A percentile compares a stretch with the other conserved stretches of the same genome.
Evolutionary conservation across 139 green algal species (phyloP).

Genomic region (Haematococcus sp.): DNA sequence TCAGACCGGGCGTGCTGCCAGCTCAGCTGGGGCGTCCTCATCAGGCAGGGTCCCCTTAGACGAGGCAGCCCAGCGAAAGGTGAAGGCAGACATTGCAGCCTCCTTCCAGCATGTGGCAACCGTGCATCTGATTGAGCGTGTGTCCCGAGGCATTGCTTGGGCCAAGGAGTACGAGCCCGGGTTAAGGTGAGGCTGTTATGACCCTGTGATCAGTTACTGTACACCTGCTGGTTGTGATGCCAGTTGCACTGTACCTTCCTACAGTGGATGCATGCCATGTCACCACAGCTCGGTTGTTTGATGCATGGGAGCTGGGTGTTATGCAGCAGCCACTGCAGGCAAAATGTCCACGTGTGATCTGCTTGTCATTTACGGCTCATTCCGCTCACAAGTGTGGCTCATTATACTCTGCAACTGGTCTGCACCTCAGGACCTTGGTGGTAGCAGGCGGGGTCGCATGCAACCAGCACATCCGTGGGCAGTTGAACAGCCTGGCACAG

Average conservation of each 20-base stretch:
- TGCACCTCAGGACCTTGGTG: slow-evolving; percentile 75
- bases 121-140: slow-evolving; percentile 79
- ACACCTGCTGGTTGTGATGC: too few species aligned
- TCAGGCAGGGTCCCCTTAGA: not conserved
- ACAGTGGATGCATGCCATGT: too few species aligned
- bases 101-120: slow-evolving; percentile 90
- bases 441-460: slow-evolving; percentile 92
- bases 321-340: too few species aligned
- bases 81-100: slow-evolving; percentile 87
- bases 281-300: too few species aligned
- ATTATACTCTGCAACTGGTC: too few species aligned
- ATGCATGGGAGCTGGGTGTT: too few species aligned
- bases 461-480: slow-evolving; percentile 76
- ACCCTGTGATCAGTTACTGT: not conserved
- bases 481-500: slow-evolving; percentile 26
- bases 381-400: too few species aligned
- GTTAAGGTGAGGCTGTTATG: slow-evolving; percentile 11
- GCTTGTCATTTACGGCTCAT: too few species aligned
- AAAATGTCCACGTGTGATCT: too few species aligned
- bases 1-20: too few species aligned
- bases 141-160: slow-evolving; percentile 54
- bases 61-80: slow-evolving; percentile 17
- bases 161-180: slow-evolving; percentile 45
- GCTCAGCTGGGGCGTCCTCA: not conserved
- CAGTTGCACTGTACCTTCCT: too few species aligned